Evolutionary conservation across 176 grass and related monocot genomes (phyloP).

Genomic region (Phyllostachys edulis): DNA sequence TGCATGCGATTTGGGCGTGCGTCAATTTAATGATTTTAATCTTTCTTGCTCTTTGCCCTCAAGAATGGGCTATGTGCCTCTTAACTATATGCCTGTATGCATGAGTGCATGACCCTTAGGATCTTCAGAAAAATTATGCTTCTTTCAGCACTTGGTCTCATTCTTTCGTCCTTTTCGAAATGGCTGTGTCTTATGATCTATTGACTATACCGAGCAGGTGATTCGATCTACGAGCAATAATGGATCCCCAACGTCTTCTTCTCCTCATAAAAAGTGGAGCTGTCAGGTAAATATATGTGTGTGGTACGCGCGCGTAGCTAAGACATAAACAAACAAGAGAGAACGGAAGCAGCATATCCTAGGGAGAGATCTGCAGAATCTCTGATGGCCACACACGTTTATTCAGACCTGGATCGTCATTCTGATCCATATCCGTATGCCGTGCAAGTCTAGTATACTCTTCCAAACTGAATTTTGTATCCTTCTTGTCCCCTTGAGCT

Average conservation of each 20-base stretch:
- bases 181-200: not conserved
- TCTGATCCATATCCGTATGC: not conserved
- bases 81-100: not conserved
- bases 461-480: not conserved
- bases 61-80: not conserved
- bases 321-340: not conserved
- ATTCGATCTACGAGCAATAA: no score
- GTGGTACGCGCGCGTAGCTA: not conserved
- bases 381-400: not conserved
- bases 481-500: not conserved
- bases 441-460: not conserved
- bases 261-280: not conserved
- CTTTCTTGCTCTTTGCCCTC: not conserved
- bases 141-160: not conserved
- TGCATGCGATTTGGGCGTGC: not conserved
- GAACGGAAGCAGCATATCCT: not conserved
- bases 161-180: not conserved
- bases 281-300: not conserved
- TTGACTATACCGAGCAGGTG: not conserved
- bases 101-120: not conserved
- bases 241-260: not conserved
- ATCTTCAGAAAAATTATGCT: not conserved
- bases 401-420: not conserved
- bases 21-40: not conserved
- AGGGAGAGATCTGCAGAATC: not conserved